These are phyloP conservation scores for Brassica carinata DNA, from an alignment of 345 rosid genomes.

Conservation along the genomic window DNA sequence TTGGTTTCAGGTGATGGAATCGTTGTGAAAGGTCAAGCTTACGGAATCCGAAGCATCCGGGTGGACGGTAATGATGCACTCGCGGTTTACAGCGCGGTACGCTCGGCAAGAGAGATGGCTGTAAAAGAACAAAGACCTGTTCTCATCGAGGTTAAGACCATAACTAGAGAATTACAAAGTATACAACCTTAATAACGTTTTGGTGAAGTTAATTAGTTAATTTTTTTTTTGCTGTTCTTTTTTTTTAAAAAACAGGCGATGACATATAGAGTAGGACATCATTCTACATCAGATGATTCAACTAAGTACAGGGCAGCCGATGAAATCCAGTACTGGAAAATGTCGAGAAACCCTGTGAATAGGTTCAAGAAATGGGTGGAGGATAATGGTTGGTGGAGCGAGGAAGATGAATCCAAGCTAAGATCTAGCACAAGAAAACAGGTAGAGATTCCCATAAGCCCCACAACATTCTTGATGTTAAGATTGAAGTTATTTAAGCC, in stretches of 20 bases:
- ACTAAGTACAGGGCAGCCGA: conserved; percentile 63
- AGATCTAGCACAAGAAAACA: conserved; percentile 55
- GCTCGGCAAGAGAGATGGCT: conserved; percentile 66
- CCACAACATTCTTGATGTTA: background rate
- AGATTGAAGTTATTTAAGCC: background rate
- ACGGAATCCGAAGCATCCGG: conserved; percentile 79
- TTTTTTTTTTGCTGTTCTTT: background rate
- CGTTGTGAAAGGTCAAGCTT: conserved; percentile 73
- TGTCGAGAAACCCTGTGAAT: conserved; percentile 62
- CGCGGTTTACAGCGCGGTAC: conserved; percentile 67
- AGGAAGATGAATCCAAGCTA: conserved; percentile 54
- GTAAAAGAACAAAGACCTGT: conserved; percentile 62
- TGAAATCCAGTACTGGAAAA: conserved; percentile 77
- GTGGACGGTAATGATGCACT: conserved; percentile 86
- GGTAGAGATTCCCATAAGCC: conserved; percentile 34
- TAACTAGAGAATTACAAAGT: background rate
- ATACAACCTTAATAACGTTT: background rate
- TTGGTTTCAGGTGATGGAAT: conserved; percentile 67
- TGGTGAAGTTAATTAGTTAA: background rate
- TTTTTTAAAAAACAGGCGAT: conserved; percentile 45
- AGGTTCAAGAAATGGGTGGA: conserved; percentile 69
- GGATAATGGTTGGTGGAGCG: conserved; percentile 78
- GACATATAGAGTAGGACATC: conserved; percentile 80
- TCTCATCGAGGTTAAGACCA: conserved; percentile 58
- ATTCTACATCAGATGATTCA: conserved; percentile 90